Conservation (phyloP, 2,329 filamentous ascomycete species). For the Lojkania enalia region DNA sequence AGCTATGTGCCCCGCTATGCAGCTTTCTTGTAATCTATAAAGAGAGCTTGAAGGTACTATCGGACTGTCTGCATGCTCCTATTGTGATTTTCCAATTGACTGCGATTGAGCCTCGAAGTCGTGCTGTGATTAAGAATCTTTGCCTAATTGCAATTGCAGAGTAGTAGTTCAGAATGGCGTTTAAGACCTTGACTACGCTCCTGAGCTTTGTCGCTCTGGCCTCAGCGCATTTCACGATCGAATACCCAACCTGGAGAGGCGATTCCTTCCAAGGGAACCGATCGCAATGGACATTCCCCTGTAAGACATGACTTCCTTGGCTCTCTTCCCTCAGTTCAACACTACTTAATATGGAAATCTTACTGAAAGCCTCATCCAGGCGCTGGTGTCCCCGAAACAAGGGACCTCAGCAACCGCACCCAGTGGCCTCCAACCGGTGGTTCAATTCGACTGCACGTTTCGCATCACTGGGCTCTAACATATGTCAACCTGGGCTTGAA, state of each 20-base stretch:
- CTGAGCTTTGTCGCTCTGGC: constrained; percentile 34
- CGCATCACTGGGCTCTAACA: constrained; percentile 50
- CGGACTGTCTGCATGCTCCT: too few species aligned
- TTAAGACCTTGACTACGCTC: constrained; percentile 22
- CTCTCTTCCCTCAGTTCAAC: constrained; percentile 4
- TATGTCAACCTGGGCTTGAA: constrained; percentile 53
- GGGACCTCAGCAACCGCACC: constrained; percentile 48
- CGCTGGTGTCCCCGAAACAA: constrained; percentile 46
- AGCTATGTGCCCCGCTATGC: too few species aligned
- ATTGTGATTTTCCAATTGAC: too few species aligned
- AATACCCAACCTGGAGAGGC: constrained; percentile 49
- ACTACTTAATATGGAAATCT: not conserved
- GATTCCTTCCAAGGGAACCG: constrained; percentile 43
- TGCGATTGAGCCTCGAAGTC: too few species aligned
- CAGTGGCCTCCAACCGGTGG: constrained; percentile 52
- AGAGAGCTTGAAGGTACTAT: too few species aligned
- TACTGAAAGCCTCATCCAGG: constrained; percentile 28
- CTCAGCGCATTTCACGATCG: constrained; percentile 49
- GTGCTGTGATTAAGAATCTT: too few species aligned
- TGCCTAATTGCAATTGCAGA: not conserved
- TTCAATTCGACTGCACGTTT: constrained; percentile 46
- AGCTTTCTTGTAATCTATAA: too few species aligned
- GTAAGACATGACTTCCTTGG: too few species aligned
- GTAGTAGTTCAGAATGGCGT: constrained; percentile 26
- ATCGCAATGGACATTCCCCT: constrained; percentile 48